phyloP scores from a whole-genome alignment of 371 early-diverging fungal species.

The Apophysomyces trapeziformis region DNA sequence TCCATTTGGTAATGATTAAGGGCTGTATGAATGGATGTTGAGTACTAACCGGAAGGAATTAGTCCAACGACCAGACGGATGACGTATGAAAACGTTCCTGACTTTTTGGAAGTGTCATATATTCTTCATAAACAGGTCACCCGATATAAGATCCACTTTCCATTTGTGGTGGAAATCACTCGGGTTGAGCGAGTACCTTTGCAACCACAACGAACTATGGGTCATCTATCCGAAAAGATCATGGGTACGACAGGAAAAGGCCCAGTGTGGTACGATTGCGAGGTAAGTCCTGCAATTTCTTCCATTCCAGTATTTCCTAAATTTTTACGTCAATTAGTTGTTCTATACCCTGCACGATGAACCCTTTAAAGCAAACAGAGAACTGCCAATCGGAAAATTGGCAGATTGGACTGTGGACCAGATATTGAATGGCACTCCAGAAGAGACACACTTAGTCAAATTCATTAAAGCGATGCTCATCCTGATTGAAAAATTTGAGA shows the following conservation, averaged over 20 bases:
- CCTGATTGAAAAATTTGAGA: background rate
- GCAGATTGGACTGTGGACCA: constrained; percentile 43
- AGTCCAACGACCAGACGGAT: constrained; percentile 39
- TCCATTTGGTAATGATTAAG: constrained; percentile 40
- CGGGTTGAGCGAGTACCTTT: constrained; percentile 41
- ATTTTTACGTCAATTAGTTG: constrained; percentile 19
- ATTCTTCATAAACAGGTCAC: constrained; percentile 38
- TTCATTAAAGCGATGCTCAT: constrained; percentile 4
- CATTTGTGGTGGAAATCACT: constrained; percentile 46
- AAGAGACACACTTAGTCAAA: background rate
- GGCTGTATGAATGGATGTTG: too few species aligned
- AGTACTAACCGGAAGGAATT: too few species aligned
- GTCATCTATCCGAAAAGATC: constrained; percentile 37
- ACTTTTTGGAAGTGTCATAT: constrained; percentile 40
- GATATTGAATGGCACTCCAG: constrained; percentile 29
- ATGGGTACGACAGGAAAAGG: constrained; percentile 36
- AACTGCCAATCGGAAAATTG: constrained; percentile 31
- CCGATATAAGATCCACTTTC: constrained; percentile 34
- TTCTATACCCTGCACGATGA: constrained; percentile 23
- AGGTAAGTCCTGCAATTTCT: constrained; percentile 20
- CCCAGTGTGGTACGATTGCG: constrained; percentile 41
- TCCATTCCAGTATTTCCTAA: background rate
- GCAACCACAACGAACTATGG: constrained; percentile 7
- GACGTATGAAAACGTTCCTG: constrained; percentile 47
- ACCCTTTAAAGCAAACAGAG: constrained; percentile 34